Evolutionary conservation across 2,329 filamentous ascomycete species (phyloP), one percentile per base, ranked within the genome.

Genomic region (Orbilia oligospora): DNA sequence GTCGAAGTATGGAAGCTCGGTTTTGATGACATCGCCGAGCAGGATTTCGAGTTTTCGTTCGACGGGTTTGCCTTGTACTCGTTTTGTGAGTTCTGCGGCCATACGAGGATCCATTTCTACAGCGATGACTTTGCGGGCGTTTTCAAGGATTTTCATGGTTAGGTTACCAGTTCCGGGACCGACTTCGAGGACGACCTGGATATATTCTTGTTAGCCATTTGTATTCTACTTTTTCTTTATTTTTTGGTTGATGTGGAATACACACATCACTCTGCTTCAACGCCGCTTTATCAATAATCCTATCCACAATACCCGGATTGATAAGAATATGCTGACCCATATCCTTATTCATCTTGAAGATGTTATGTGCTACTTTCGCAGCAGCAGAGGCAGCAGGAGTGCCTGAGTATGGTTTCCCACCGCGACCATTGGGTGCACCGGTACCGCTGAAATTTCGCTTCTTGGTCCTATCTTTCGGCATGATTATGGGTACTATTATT

Each of bases 291-390:
- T 92, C 88, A 36, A 95, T 92, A 81, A 96, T 95, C 65, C 90
- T 90, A 83, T 92, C 90, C 3, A 92, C 92, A 61, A 97, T 92
- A 82, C 92, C 92, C 0, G 93, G 93, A 84, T 97, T 97, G 85
- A 97, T 97, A 81, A 98, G 88, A 80, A 99, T 96, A 85, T 98
- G 93, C 83, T 92, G 90, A 82, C 95, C 94, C 81, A 96, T 89
- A 84, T 95, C 90, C 82, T 92, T 96, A 87, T 97, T 97, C 90
- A 97, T 97, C 84, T 97, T 97, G 89, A 98, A 98, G 85, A 97
- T 93, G 82, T 93, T 94, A 86, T 97, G 94, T 49, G 87, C 87
- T 5, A 86, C 85, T 84, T 89, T 89, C 66, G 85, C 83, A 49
- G 85, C 84, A 44, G 85, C 83, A 76, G 72, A 18, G 22, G 83